Conservation (phyloP, 495 filamentous ascomycete species). For the Penicillium cinerascens region DNA sequence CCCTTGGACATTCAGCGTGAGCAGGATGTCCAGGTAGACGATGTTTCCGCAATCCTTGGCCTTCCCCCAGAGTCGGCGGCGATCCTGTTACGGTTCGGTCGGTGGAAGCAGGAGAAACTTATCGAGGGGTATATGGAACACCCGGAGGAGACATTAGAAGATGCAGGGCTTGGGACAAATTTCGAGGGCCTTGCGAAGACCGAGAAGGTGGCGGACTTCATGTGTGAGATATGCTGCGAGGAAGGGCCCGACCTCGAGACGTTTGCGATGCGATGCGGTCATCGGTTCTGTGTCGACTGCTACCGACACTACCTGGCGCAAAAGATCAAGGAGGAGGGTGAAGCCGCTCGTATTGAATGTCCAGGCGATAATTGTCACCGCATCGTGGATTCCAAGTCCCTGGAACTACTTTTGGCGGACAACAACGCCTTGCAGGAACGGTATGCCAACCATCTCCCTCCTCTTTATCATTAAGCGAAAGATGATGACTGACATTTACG, state of each 20-base stretch:
- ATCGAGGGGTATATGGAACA: constrained; percentile 94
- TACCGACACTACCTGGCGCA: constrained; percentile 86
- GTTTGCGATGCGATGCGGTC: constrained; percentile 93
- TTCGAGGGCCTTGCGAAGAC: constrained; percentile 61
- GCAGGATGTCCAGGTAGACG: constrained; percentile 79
- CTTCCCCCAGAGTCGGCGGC: constrained; percentile 82
- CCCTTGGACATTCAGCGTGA: constrained; percentile 76
- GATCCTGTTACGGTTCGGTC: constrained; percentile 79
- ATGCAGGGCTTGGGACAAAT: constrained; percentile 72
- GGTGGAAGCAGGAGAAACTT: constrained; percentile 94
- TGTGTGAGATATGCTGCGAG: constrained; percentile 95
- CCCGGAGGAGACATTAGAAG: constrained; percentile 72
- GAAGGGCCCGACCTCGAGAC: constrained; percentile 75
- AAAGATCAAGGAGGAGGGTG: constrained; percentile 92
- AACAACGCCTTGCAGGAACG: constrained; percentile 60
- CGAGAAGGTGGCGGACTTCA: constrained; percentile 68
- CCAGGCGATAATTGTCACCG: constrained; percentile 82
- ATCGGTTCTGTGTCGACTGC: constrained; percentile 93
- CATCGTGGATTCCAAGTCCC: constrained; percentile 85
- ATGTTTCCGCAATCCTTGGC: constrained; percentile 83
- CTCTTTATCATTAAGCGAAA: no score
- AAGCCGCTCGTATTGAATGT: constrained; percentile 91
- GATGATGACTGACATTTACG: constrained; percentile 11
- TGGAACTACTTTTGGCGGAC: constrained; percentile 74
- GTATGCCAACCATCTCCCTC: constrained; percentile 31